Conservation (phyloP, 768 basidiomycete species). For the Trametes cubensis region DNA sequence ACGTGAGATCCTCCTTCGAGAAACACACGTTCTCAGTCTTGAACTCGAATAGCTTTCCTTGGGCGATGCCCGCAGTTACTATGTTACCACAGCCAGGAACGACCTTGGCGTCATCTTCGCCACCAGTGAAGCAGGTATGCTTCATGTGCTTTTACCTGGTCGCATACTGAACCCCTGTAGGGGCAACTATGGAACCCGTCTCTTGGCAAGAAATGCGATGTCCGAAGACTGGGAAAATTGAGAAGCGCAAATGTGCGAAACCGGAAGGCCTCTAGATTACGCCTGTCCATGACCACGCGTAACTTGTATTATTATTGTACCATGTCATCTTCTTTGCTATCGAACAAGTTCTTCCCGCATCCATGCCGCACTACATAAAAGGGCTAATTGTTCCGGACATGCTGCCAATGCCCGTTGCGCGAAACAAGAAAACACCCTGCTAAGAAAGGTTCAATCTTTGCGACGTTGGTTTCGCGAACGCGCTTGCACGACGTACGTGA, state of each 20-base stretch:
- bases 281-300: too few relatives aligned
- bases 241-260: slow-evolving; percentile 86
- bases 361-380: too few relatives aligned
- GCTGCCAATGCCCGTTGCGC: too few relatives aligned
- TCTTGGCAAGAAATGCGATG: slow-evolving; percentile 94
- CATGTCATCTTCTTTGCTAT: not conserved
- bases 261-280: slow-evolving; percentile 59
- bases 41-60: slow-evolving; percentile 69
- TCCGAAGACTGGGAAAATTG: slow-evolving; percentile 74
- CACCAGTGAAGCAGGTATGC: slow-evolving; percentile 79
- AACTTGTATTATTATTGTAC: slow-evolving; percentile 1
- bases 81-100: slow-evolving; percentile 87
- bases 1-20: slow-evolving; percentile 34
- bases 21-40: not conserved
- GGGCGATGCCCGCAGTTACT: slow-evolving; percentile 90
- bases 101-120: slow-evolving; percentile 92
- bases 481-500: too few relatives aligned
- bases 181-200: slow-evolving; percentile 80
- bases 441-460: too few relatives aligned
- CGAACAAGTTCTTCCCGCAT: not conserved
- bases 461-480: too few relatives aligned
- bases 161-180: slow-evolving; percentile 39
- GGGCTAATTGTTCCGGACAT: too few relatives aligned
- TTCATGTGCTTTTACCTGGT: not conserved
- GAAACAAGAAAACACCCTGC: too few relatives aligned